phyloP scores from a whole-genome alignment of 768 basidiomycete species.

The Termitomyces sp. region DNA sequence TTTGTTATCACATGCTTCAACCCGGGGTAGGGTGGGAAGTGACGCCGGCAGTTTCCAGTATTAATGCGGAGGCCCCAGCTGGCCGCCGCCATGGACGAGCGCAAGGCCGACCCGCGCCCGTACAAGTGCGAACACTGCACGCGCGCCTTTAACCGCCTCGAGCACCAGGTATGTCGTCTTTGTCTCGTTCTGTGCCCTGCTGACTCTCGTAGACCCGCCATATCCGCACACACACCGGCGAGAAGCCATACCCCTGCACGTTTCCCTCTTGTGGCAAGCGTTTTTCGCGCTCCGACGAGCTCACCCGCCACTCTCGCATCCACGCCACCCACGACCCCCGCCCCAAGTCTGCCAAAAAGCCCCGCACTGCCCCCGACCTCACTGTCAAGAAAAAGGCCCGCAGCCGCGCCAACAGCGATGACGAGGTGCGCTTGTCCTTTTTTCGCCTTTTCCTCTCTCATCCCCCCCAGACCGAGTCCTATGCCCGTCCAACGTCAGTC shows the following conservation, averaged over 20 bases:
- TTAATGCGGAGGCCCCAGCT: too few species aligned
- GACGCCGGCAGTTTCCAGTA: not conserved
- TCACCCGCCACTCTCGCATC: conserved; percentile 93
- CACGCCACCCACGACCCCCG: conserved; percentile 58
- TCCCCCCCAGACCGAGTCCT: conserved; percentile 40
- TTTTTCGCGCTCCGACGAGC: conserved; percentile 97
- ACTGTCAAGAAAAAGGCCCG: conserved; percentile 68
- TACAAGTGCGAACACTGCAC: conserved; percentile 95
- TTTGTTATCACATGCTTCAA: too few species aligned
- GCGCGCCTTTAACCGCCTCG: conserved; percentile 92
- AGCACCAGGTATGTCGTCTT: conserved; percentile 92
- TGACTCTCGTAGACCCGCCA: conserved; percentile 73
- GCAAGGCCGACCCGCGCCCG: conserved; percentile 50
- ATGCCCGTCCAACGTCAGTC: conserved; percentile 50
- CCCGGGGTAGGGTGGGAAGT: too few species aligned
- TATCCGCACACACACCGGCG: conserved; percentile 96
- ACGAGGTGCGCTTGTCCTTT: conserved; percentile 49
- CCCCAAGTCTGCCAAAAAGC: conserved; percentile 16
- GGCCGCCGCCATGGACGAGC: conserved; percentile 16
- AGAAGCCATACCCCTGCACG: conserved; percentile 93
- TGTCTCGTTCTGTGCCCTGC: too few species aligned
- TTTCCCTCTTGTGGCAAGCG: conserved; percentile 96
- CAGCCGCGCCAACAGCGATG: conserved; percentile 75
- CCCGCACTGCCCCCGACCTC: conserved; percentile 3
- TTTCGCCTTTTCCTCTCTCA: too few species aligned